Evolutionary conservation across 306 rosid genomes (phyloP).

Genomic region (Casuarina equisetifolia): DNA sequence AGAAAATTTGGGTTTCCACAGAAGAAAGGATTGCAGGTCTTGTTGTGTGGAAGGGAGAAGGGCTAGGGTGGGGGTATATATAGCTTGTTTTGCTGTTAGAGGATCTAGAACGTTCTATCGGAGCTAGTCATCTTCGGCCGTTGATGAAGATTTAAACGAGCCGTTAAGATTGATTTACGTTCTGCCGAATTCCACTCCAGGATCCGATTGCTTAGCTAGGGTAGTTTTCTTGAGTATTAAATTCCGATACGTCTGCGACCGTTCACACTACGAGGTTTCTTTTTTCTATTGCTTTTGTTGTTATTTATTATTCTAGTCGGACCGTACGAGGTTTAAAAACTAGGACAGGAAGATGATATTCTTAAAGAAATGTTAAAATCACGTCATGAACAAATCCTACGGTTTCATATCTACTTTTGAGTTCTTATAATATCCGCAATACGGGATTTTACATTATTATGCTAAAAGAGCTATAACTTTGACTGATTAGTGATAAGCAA

Average conservation of each 20-base stretch:
- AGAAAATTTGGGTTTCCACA: neutral
- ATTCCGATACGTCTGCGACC: neutral
- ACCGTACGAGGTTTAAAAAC: too few species aligned
- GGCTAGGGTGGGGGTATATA: conserved; percentile 9
- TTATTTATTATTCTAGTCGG: too few species aligned
- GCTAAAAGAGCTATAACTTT: too few species aligned
- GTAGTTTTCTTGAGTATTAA: neutral
- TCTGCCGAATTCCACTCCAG: neutral
- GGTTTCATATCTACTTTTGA: too few species aligned
- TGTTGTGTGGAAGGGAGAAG: neutral
- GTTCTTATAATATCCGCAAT: too few species aligned
- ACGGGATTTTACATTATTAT: too few species aligned
- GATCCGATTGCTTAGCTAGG: neutral
- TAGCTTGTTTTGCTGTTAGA: conserved; percentile 5
- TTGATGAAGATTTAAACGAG: neutral
- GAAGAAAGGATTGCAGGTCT: neutral
- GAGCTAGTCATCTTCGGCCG: conserved; percentile 1
- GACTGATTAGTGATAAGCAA: too few species aligned
- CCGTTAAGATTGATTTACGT: conserved; percentile 18
- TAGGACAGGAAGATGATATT: too few species aligned
- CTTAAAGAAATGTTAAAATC: too few species aligned
- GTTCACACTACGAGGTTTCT: neutral
- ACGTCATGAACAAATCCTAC: too few species aligned
- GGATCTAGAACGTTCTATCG: conserved; percentile 52
- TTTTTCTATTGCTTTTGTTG: too few species aligned